A percentile compares a stretch with the other conserved stretches of the same genome.
Conservation (phyloP, 1,284 basidiomycete species). For the Irpex sp. region DNA sequence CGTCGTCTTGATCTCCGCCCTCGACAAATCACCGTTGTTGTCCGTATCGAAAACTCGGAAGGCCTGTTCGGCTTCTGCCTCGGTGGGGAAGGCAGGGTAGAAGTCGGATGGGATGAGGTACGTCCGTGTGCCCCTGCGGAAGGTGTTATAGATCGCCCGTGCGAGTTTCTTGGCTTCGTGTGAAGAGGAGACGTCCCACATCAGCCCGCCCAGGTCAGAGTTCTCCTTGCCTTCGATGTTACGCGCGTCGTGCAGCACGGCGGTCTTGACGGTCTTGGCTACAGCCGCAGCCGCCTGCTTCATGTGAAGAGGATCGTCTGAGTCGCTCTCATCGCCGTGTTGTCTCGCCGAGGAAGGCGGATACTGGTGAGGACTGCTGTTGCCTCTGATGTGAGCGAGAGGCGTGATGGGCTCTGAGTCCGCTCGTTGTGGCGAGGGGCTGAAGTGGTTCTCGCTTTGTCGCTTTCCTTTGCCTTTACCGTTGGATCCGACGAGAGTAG, state of each 20-base stretch:
- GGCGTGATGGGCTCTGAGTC: conserved; percentile 12
- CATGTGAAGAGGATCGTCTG: conserved; percentile 30
- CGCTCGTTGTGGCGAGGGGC: conserved; percentile 7
- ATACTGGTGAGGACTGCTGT: conserved; percentile 9
- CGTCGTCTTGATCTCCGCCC: conserved; percentile 71
- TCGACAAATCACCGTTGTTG: conserved; percentile 76
- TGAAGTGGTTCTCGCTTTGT: conserved; percentile 15
- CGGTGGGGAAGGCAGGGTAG: conserved; percentile 60
- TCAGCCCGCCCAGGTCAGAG: conserved; percentile 36
- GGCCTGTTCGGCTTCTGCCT: conserved; percentile 55
- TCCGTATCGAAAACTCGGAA: conserved; percentile 78
- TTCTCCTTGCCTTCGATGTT: conserved; percentile 54
- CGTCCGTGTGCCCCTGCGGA: conserved; percentile 46
- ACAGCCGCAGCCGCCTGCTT: conserved; percentile 58
- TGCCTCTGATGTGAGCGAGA: background rate
- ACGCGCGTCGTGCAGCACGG: conserved; percentile 70
- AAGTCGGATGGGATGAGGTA: conserved; percentile 73
- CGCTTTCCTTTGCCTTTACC: conserved; percentile 19
- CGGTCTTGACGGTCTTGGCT: conserved; percentile 62
- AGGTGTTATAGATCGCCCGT: conserved; percentile 60
- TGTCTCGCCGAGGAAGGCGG: conserved; percentile 9
- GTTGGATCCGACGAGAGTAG: conserved; percentile 19
- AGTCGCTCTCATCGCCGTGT: conserved; percentile 21
- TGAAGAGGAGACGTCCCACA: conserved; percentile 51
- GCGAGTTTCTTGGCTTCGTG: conserved; percentile 76